Evolutionary conservation across 805 yeast species (phyloP).

Genomic region (Metschnikowia matae): DNA sequence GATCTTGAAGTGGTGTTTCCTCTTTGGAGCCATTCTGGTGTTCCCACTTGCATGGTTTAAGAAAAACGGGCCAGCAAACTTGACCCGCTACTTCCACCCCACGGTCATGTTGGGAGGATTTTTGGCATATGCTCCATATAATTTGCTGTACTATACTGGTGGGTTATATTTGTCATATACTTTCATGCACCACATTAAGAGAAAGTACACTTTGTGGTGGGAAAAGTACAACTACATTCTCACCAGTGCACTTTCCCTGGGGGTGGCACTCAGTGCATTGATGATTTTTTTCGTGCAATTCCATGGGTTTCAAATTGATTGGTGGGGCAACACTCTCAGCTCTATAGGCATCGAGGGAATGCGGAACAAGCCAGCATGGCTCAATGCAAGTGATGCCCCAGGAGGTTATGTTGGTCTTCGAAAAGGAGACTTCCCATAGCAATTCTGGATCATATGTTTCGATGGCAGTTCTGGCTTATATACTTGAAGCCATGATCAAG

Average conservation of each 20-base stretch:
- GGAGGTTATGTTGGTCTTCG: conserved; percentile 20
- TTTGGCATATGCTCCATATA: conserved; percentile 47
- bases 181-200: conserved; percentile 54
- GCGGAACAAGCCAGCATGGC: conserved; percentile 25
- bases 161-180: conserved; percentile 55
- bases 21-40: conserved; percentile 46
- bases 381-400: conserved; percentile 25
- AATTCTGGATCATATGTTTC: neutral
- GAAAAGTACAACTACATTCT: conserved; percentile 66
- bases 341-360: conserved; percentile 37
- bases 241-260: conserved; percentile 55
- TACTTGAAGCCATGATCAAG: conserved; percentile 7
- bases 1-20: conserved; percentile 54
- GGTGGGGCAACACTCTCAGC: conserved; percentile 61
- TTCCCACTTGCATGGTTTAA: conserved; percentile 37
- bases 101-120: conserved; percentile 50
- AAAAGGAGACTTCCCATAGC: conserved; percentile 13
- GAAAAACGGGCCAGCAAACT: conserved; percentile 28
- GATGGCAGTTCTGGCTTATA: neutral
- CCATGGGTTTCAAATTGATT: conserved; percentile 38
- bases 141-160: conserved; percentile 51
- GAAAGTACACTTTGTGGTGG: conserved; percentile 57
- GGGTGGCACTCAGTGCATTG: conserved; percentile 59
- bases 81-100: conserved; percentile 48
- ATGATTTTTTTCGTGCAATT: conserved; percentile 55